Evolutionary conservation across 176 grass and related monocot genomes (phyloP).

Genomic region (Coix lacrymajobi): DNA sequence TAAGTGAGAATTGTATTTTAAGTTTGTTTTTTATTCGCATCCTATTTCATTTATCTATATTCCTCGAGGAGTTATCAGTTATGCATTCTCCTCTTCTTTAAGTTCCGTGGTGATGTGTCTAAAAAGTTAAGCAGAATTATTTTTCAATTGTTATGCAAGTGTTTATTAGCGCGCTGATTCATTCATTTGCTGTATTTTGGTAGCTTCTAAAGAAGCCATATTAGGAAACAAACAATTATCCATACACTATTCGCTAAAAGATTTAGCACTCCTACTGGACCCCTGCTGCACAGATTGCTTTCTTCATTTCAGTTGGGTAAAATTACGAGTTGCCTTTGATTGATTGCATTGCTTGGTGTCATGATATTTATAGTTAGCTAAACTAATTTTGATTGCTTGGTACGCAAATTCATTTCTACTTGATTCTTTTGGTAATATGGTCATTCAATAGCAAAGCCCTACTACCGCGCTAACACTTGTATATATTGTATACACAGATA

Average conservation of each 20-base stretch:
- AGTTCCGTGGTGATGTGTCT: background rate
- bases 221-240: background rate
- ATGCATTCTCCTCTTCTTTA: background rate
- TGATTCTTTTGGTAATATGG: no score
- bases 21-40: background rate
- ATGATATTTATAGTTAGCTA: no score
- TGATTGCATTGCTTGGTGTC: no score
- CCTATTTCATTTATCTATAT: background rate
- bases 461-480: no score
- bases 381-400: no score
- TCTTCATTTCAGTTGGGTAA: no score
- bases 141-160: background rate
- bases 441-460: no score
- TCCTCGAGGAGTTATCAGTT: background rate
- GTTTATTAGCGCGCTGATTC: background rate
- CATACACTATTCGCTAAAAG: background rate
- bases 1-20: background rate
- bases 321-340: background rate
- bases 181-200: background rate
- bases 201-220: background rate
- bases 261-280: background rate
- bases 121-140: background rate
- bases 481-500: no score
- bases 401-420: no score
- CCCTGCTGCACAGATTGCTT: no score